Conservation (phyloP, 75 land plant species). For the Azolla pinnata region DNA sequence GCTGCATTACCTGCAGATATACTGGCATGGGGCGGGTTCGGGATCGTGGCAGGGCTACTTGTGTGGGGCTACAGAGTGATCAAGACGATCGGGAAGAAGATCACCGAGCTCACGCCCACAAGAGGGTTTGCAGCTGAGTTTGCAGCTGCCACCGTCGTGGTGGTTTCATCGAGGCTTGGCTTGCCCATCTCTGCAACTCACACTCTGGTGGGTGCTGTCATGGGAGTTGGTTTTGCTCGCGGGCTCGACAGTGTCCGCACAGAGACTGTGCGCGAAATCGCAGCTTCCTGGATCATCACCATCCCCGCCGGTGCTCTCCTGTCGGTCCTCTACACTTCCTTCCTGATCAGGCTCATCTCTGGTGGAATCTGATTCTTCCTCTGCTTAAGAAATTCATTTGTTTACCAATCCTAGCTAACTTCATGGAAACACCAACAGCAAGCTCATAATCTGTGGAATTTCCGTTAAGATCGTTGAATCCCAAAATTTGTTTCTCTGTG, state of each 20-base stretch:
- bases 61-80: slow-evolving; percentile 98
- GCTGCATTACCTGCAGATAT: slow-evolving; percentile 67
- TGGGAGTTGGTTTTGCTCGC: slow-evolving; percentile 97
- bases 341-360: slow-evolving; percentile 56
- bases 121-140: slow-evolving; percentile 98
- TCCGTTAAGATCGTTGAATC: too few species aligned
- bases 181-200: slow-evolving; percentile 96
- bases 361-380: too few species aligned
- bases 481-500: too few species aligned
- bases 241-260: slow-evolving; percentile 80
- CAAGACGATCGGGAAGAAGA: slow-evolving; percentile 94
- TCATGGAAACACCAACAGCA: too few species aligned
- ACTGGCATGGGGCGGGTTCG: slow-evolving; percentile 98
- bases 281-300: slow-evolving; percentile 82
- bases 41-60: slow-evolving; percentile 84
- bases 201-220: slow-evolving; percentile 93
- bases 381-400: too few species aligned
- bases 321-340: slow-evolving; percentile 61
- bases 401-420: too few species aligned
- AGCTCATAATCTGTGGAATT: too few species aligned
- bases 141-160: slow-evolving; percentile 95
- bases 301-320: slow-evolving; percentile 85
- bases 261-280: slow-evolving; percentile 83
- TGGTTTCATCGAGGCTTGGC: slow-evolving; percentile 82
- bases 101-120: slow-evolving; percentile 92